Base-by-base conservation (phyloP, 108 stramenopile species). In the Cyclotella kingstonii region DNA sequence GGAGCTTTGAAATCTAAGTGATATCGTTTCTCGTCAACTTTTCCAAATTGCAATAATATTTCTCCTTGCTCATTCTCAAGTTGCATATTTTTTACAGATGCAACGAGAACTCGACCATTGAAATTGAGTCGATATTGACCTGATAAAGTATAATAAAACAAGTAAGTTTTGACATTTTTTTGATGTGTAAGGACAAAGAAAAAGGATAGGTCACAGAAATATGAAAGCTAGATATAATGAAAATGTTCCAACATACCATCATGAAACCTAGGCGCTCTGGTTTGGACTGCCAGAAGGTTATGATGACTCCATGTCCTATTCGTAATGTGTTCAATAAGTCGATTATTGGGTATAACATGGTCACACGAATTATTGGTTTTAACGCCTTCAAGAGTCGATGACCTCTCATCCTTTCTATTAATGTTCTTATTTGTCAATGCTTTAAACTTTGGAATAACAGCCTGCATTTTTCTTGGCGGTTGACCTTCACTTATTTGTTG, bases 11-110 rank as follows among this genome's bases (percentile, higher is more conserved):
- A 88, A 66, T 88, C 87, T 47, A 88, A 52, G 38, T 86, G 83
- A 69, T 86, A 88, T 22, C 57, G 54, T 17, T 82, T 65, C 14
- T 86, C 75, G 36, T 72, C 78, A 10, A 82, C 83, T 78, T 82
- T 84, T 14, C 87, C 87, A 41, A 88, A 88, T 49, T 88, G 87
- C 41, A 80, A 47, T n/a, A 88, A 47, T 12, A 72, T 50, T 36
- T 86, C 59, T 14, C 73, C 72, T 26, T 49, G 21, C 25, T 83
- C 73, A 34, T 66, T 44, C 53, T 79, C 79, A 6, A 88, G 60
- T 57, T 88, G 87, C 67, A 88, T 83, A 58, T 88, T 88, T 54
- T 88, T 88, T 9, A 86, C 87, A 30, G 58, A 62, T n/a, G 87
- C 81, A 9, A 66, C 62, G 5, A 67, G 73, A 19, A 88, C 87